Percentiles rank a stretch among this genome's conserved stretches.
These are phyloP conservation scores for Cymbopogon citratus DNA, from an alignment of 176 grass and related monocot species.

Conservation along the genomic window DNA sequence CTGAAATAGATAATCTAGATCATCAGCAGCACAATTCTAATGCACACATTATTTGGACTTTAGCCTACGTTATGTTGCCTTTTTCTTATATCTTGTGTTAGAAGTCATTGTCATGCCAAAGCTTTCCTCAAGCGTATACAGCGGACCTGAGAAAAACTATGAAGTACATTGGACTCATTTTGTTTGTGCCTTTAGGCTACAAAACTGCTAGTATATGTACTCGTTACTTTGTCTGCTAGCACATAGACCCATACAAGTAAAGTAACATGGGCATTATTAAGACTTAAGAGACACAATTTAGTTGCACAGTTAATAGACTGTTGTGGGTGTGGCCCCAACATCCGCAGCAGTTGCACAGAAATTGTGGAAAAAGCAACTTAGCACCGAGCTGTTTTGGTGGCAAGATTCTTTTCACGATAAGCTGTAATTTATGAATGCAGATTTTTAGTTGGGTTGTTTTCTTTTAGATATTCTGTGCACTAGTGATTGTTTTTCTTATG, in stretches of 20 bases:
- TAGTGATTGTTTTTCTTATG: background rate
- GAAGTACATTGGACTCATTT: background rate
- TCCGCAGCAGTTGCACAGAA: background rate
- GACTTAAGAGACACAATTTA: background rate
- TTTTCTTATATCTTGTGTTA: background rate
- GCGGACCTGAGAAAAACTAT: background rate
- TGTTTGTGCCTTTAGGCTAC: background rate
- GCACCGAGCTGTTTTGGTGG: background rate
- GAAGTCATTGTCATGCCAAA: background rate
- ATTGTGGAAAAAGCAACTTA: background rate
- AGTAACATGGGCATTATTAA: background rate
- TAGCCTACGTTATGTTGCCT: background rate
- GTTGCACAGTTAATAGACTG: background rate
- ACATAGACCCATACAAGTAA: background rate
- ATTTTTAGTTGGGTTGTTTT: background rate
- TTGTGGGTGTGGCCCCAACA: too few species aligned
- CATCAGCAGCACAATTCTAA: background rate
- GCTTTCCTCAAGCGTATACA: background rate
- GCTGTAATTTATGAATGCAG: background rate
- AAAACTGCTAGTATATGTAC: slow-evolving; percentile 12
- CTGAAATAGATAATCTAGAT: slow-evolving; percentile 4
- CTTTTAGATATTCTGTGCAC: background rate
- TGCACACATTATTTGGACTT: background rate
- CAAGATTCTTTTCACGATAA: background rate
- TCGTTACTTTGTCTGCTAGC: background rate